Evolutionary conservation across 257 asterid genomes (phyloP), one percentile per base, ranked within the genome.

Genomic region (Solanum verrucosum): DNA sequence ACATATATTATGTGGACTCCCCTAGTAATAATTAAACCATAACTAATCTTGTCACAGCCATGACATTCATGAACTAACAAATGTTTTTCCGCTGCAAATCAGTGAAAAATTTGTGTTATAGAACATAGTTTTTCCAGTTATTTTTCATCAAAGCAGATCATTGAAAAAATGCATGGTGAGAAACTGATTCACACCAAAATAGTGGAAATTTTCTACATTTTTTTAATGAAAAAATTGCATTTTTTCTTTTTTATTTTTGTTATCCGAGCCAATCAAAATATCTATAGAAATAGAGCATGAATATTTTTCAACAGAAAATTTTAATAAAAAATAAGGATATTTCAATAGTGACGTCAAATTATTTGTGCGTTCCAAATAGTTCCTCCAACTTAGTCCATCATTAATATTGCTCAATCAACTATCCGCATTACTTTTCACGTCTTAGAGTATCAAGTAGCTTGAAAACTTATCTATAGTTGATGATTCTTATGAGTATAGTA

Each of bases 151-250:
- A 52, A 16, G 23, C 9, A 52, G 9, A 52, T 52, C 4, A 52
- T 6, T 12, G 52, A 44, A 44, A 46, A 46, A 56, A 6, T 56
- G 1, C 1, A 56, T 3, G 10, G 0, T 56, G n/a, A 56, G 1
- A 56, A 56, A 56, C 2, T 2, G 2, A 18, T 18, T 56, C 10
- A 18, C 1, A 18, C 10, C 1, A 3, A 52, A 56, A 56, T 18
- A 0, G 4, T 6, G 4, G 2, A 56, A 18, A 2, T 0, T 2
- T 56, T 52, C 63, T 16, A 5, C 2, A 0, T 2, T 2, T 49
- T 15, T 49, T 49, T 16, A 2, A 52, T 52, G 23, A 52, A 52
- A 52, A 46, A 52, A 16, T 40, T 40, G 12, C 0, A 16, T 52
- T 52, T 52, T 52, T 52, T 6, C 0, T 52, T 49, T 10, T 42